A percentile compares a stretch with the other conserved stretches of the same genome.
Conservation (phyloP, 805 yeast species). For the Priceomyces medius region DNA sequence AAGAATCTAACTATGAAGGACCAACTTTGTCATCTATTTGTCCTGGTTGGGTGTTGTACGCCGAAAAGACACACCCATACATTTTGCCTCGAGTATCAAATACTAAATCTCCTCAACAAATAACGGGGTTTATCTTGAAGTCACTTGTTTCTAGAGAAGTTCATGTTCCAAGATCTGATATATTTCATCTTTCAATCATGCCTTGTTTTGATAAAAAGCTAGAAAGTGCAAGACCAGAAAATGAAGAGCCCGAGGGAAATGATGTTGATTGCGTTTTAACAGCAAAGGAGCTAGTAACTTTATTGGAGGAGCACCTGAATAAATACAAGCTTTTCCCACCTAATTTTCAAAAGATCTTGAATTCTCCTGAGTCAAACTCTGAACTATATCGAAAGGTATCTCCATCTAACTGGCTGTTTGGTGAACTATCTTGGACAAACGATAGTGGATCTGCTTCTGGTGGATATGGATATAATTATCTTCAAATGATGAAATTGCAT, state of each 20-base stretch:
- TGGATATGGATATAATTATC: slow-evolving; percentile 77
- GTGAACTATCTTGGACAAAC: slow-evolving; percentile 63
- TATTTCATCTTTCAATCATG: slow-evolving; percentile 87
- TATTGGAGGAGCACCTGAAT: slow-evolving; percentile 56
- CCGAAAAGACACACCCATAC: slow-evolving; percentile 92
- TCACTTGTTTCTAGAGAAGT: slow-evolving; percentile 37
- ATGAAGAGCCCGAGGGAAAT: slow-evolving; percentile 20
- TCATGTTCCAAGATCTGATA: slow-evolving; percentile 29
- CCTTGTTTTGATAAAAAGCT: slow-evolving; percentile 97
- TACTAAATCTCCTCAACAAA: slow-evolving; percentile 89
- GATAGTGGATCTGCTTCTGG: slow-evolving; percentile 85
- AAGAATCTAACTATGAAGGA: slow-evolving; percentile 21
- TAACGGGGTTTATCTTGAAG: slow-evolving; percentile 80
- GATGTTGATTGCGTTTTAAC: slow-evolving; percentile 96
- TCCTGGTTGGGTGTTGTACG: slow-evolving; percentile 96
- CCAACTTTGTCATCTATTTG: slow-evolving; percentile 76
- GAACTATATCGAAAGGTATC: slow-evolving; percentile 36
- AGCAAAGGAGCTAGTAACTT: slow-evolving; percentile 77
- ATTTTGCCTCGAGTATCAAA: slow-evolving; percentile 67
- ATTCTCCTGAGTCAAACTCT: slow-evolving; percentile 9
- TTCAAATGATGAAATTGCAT: slow-evolving; percentile 38
- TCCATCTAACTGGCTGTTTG: slow-evolving; percentile 63
- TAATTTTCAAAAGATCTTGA: slow-evolving; percentile 8
- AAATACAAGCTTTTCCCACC: slow-evolving; percentile 30
- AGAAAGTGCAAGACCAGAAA: slow-evolving; percentile 87